These are phyloP conservation scores for Botrytis aclada DNA, from an alignment of 2,329 filamentous ascomycete genomes.

Conservation along the genomic window DNA sequence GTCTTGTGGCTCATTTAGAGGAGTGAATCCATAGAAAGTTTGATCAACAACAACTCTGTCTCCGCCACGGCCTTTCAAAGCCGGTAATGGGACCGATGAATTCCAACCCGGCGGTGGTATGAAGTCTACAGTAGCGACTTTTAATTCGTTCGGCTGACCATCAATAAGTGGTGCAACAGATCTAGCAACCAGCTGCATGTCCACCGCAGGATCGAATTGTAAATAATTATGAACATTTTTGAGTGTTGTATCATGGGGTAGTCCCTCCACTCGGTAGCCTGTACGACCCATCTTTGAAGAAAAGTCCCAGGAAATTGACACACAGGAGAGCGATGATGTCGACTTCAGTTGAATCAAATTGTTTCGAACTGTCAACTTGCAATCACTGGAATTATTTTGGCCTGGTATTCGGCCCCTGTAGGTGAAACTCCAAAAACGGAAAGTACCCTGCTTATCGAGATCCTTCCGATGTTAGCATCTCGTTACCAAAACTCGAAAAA, in stretches of 20 bases:
- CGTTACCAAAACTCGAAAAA: neutral
- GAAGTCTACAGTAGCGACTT: conserved; percentile 18
- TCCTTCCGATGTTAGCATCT: conserved; percentile 10
- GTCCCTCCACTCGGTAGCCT: conserved; percentile 16
- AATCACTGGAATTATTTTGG: neutral
- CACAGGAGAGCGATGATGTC: neutral
- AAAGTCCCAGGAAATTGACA: neutral
- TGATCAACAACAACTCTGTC: conserved; percentile 18
- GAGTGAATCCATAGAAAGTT: conserved; percentile 19
- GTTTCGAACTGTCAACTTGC: neutral
- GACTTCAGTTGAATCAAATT: neutral
- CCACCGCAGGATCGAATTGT: conserved; percentile 5
- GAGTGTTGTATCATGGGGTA: conserved; percentile 13
- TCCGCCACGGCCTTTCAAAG: conserved; percentile 2
- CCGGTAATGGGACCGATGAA: conserved; percentile 6
- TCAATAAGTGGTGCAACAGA: conserved; percentile 15
- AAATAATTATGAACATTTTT: conserved; percentile 13
- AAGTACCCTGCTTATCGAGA: neutral
- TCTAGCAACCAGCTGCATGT: conserved; percentile 10
- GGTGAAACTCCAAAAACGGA: neutral
- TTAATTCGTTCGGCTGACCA: neutral
- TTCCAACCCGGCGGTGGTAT: conserved; percentile 13
- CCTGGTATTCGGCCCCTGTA: neutral
- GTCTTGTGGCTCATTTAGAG: conserved; percentile 10
- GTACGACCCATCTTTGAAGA: conserved; percentile 11